Evolutionary conservation across 108 stramenopile species (phyloP).

Genomic region (Mayamaea pseudoterrestris): DNA sequence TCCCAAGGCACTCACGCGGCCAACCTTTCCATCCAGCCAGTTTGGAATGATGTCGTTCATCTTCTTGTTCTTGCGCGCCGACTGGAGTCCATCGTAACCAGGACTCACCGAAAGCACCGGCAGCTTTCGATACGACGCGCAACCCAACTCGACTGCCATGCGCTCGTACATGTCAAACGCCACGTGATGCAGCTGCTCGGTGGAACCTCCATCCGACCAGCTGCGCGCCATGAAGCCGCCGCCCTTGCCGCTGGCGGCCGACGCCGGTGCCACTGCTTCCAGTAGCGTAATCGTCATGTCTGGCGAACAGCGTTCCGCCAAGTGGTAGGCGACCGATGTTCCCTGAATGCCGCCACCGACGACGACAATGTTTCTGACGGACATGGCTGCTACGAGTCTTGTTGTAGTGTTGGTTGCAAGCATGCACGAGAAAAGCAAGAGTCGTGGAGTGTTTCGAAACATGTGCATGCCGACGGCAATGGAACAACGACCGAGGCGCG

Average conservation of each 20-base stretch:
- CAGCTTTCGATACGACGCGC: conserved; percentile 62
- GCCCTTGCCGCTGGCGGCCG: conserved; percentile 83
- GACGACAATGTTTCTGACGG: conserved; percentile 41
- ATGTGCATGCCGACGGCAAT: too few species aligned
- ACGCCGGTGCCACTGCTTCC: conserved; percentile 55
- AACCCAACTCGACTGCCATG: conserved; percentile 45
- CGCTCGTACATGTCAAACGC: conserved; percentile 77
- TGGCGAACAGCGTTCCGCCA: conserved; percentile 12
- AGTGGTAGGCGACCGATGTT: conserved; percentile 50
- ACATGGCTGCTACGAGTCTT: neutral
- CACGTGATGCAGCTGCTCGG: conserved; percentile 25
- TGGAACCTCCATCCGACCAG: conserved; percentile 35
- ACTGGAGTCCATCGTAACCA: conserved; percentile 17
- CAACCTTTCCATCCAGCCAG: conserved; percentile 63
- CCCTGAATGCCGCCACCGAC: conserved; percentile 85
- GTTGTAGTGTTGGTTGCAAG: too few species aligned
- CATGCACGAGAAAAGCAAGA: too few species aligned
- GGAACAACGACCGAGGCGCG: too few species aligned
- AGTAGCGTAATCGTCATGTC: conserved; percentile 43
- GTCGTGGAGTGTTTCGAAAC: too few species aligned
- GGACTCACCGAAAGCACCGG: conserved; percentile 66
- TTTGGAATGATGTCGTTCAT: conserved; percentile 28
- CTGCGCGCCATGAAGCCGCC: conserved; percentile 84
- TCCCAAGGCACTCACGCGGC: conserved; percentile 50
- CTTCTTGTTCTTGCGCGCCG: conserved; percentile 10